These are phyloP conservation scores for Peronospora destructor DNA, from an alignment of 352 stramenopile species.

Conservation along the genomic window DNA sequence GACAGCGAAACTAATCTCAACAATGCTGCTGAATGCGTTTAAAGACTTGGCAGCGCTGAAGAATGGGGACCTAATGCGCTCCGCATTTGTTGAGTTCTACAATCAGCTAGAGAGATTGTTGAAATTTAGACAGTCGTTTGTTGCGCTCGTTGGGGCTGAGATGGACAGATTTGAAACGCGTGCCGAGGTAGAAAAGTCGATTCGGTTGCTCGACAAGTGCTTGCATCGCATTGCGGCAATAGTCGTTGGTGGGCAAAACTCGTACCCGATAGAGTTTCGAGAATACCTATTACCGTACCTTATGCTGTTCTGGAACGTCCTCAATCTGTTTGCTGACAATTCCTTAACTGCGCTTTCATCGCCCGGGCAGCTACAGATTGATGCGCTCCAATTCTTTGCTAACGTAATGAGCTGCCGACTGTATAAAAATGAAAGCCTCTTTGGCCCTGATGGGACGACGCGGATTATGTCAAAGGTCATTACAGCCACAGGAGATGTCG, in stretches of 20 bases:
- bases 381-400: conserved; percentile 70
- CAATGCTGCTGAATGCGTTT: conserved; percentile 65
- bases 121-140: conserved; percentile 33
- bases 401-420: conserved; percentile 76
- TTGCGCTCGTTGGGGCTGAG: conserved; percentile 5
- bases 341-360: conserved; percentile 6
- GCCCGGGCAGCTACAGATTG: conserved; percentile 49
- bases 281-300: conserved; percentile 65
- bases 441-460: conserved; percentile 30
- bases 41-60: conserved; percentile 50
- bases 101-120: conserved; percentile 61
- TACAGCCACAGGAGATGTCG: conserved; percentile 66
- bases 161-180: background rate
- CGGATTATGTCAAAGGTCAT: conserved; percentile 69
- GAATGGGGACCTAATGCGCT: conserved; percentile 47
- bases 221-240: conserved; percentile 55
- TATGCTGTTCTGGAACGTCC: conserved; percentile 55
- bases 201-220: conserved; percentile 50
- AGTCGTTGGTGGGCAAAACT: conserved; percentile 65
- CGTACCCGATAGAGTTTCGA: conserved; percentile 81
- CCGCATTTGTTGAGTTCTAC: conserved; percentile 61
- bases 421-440: conserved; percentile 72
- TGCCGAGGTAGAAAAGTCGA: conserved; percentile 9
- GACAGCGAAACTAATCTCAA: conserved; percentile 61
- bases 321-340: conserved; percentile 23